Evolutionary conservation across 768 basidiomycete species (phyloP).

Genomic region (Mycena epipterygia): DNA sequence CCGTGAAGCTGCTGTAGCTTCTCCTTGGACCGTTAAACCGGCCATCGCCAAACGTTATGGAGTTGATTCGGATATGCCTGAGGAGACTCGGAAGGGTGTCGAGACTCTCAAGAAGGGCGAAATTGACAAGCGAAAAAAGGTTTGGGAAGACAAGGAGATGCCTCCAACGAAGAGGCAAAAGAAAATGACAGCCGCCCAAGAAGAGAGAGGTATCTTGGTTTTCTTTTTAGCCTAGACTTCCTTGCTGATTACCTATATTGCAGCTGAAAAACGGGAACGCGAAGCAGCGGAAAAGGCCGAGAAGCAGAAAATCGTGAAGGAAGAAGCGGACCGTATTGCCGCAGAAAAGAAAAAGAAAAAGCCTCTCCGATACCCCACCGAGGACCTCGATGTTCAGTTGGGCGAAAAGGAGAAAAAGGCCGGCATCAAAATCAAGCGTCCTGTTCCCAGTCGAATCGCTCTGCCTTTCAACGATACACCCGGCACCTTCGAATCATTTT

Average conservation of each 20-base stretch:
- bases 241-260: constrained; percentile 39
- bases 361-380: constrained; percentile 91
- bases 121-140: constrained; percentile 93
- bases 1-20: constrained; percentile 91
- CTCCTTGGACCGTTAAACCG: constrained; percentile 96
- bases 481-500: constrained; percentile 83
- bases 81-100: constrained; percentile 83
- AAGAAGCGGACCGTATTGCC: constrained; percentile 78
- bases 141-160: constrained; percentile 90
- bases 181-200: constrained; percentile 79
- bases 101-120: constrained; percentile 88
- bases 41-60: constrained; percentile 88
- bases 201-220: constrained; percentile 73
- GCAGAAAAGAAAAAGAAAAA: constrained; percentile 91
- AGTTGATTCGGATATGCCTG: constrained; percentile 88
- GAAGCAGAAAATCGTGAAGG: constrained; percentile 72
- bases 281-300: constrained; percentile 81
- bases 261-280: constrained; percentile 75
- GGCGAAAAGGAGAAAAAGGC: constrained; percentile 88
- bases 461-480: constrained; percentile 79
- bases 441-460: constrained; percentile 69
- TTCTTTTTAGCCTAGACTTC: neutral
- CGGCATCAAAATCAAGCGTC: constrained; percentile 77
- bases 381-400: constrained; percentile 88
- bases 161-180: constrained; percentile 87